Conservation (phyloP, 192 early-diverging fungal species). For the Backusella australiensis region DNA sequence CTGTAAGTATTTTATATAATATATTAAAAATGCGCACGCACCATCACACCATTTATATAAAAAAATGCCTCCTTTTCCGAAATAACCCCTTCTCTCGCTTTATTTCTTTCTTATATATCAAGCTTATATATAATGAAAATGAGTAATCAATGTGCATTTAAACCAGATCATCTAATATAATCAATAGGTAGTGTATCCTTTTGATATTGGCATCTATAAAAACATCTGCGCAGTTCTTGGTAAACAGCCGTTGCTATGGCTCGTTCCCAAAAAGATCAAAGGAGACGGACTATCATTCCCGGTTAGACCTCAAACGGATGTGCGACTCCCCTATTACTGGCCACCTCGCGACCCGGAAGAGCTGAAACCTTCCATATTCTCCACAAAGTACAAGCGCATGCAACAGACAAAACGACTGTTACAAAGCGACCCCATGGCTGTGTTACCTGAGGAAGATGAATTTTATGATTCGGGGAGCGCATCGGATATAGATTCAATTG, state of each 20-base stretch:
- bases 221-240: constrained; percentile 83
- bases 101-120: not conserved
- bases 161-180: not conserved
- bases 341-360: constrained; percentile 42
- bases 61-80: not conserved
- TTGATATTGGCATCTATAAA: constrained; percentile 70
- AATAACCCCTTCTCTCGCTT: not conserved
- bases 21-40: not conserved
- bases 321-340: constrained; percentile 22
- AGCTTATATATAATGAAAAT: not conserved
- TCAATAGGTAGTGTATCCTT: constrained; percentile 64
- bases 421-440: not conserved
- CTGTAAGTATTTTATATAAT: constrained; percentile 31
- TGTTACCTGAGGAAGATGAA: constrained; percentile 4
- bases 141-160: not conserved
- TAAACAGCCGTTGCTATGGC: constrained; percentile 65
- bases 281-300: constrained; percentile 71
- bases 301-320: constrained; percentile 43
- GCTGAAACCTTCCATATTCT: constrained; percentile 36
- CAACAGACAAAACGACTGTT: constrained; percentile 9
- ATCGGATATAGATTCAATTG: constrained; percentile 9
- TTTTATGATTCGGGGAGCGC: constrained; percentile 34
- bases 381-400: constrained; percentile 17
- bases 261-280: constrained; percentile 56
- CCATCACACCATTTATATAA: not conserved